Percentiles rank a stretch among this genome's conserved stretches.
Evolutionary conservation across 1,284 basidiomycete genomes (phyloP).

Genomic region (Hypsizygus ulmarius): DNA sequence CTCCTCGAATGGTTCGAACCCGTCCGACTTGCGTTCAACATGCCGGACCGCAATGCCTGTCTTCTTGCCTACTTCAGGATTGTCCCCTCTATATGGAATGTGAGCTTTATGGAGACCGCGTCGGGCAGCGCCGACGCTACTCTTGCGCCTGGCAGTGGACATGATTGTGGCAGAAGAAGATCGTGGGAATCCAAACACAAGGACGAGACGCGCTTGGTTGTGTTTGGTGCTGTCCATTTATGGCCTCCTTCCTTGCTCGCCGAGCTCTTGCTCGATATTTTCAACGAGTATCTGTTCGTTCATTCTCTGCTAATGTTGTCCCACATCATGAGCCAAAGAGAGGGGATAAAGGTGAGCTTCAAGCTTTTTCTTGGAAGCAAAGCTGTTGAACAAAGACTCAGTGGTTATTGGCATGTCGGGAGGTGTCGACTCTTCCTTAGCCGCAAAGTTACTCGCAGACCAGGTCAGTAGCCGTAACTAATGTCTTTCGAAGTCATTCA

Average conservation of each 20-base stretch:
- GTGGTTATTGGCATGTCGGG: constrained; percentile 94
- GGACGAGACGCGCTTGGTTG: constrained; percentile 19
- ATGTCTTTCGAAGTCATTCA: not conserved
- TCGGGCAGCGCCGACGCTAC: constrained; percentile 37
- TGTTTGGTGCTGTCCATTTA: constrained; percentile 19
- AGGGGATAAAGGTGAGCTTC: constrained; percentile 51
- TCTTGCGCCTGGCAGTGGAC: constrained; percentile 41
- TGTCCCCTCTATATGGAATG: constrained; percentile 71
- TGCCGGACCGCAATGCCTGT: constrained; percentile 67
- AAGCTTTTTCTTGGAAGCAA: not conserved
- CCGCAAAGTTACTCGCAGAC: constrained; percentile 71
- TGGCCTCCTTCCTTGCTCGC: constrained; percentile 15
- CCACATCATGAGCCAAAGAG: constrained; percentile 32
- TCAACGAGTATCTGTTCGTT: constrained; percentile 11
- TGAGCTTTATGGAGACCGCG: constrained; percentile 54
- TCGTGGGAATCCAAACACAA: constrained; percentile 19
- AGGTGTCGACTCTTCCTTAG: constrained; percentile 92
- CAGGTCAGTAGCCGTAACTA: constrained; percentile 40
- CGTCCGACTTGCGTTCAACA: constrained; percentile 74
- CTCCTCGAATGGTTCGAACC: constrained; percentile 80
- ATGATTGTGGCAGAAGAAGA: constrained; percentile 21
- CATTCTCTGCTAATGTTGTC: constrained; percentile 13
- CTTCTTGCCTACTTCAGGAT: constrained; percentile 71
- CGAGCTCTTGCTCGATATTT: constrained; percentile 17
- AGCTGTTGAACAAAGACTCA: constrained; percentile 30